Conservation (phyloP, 495 filamentous ascomycete genomes). For the Daldinia vernicosa region DNA sequence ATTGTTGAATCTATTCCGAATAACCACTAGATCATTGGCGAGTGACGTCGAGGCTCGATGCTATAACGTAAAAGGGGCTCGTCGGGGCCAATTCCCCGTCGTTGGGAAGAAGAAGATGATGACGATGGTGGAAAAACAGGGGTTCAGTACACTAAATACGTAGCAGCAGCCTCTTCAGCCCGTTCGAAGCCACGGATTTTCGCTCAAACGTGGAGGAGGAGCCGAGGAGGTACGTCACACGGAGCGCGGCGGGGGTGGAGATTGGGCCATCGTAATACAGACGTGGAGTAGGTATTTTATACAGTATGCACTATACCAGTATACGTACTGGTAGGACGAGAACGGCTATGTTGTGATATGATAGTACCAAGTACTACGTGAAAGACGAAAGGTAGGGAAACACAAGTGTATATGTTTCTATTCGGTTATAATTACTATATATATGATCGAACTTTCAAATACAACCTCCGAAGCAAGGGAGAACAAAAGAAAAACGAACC, state of each 20-base stretch:
- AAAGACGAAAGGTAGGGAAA: background rate
- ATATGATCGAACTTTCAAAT: background rate
- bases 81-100: conserved; percentile 5
- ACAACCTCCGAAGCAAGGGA: background rate
- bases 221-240: conserved; percentile 33
- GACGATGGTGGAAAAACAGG: conserved; percentile 11
- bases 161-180: background rate
- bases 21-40: background rate
- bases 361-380: background rate
- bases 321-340: conserved; percentile 18
- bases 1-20: conserved; percentile 1
- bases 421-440: background rate
- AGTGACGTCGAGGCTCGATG: conserved; percentile 19
- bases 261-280: conserved; percentile 24
- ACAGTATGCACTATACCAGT: conserved; percentile 4
- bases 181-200: conserved; percentile 13
- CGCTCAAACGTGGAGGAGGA: conserved; percentile 20
- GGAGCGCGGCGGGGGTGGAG: conserved; percentile 37
- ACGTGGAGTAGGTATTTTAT: background rate
- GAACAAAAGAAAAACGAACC: background rate
- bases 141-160: background rate
- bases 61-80: conserved; percentile 22
- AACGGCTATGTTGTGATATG: conserved; percentile 15
- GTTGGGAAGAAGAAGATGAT: background rate
- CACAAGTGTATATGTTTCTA: background rate